Conservation (phyloP, 1,139 yeast genomes). For the Arxiozyma slooffiae region DNA sequence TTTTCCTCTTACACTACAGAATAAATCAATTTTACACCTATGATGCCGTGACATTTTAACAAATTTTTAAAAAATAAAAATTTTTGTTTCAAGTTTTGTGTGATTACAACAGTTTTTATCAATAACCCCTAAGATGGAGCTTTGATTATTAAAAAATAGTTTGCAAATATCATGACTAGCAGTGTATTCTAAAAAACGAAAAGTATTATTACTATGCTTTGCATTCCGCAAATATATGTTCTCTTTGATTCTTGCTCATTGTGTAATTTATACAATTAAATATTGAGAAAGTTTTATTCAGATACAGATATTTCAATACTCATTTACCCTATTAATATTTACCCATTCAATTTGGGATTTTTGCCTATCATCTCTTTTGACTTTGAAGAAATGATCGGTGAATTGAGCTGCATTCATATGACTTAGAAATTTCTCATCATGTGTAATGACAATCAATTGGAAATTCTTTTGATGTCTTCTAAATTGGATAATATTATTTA, state of each 20-base stretch:
- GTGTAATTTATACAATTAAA: background rate
- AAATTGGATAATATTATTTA: conserved; percentile 63
- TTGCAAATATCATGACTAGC: too few relatives aligned
- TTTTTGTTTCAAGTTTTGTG: too few relatives aligned
- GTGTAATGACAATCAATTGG: conserved; percentile 90
- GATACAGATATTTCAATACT: conserved; percentile 9
- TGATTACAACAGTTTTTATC: too few relatives aligned
- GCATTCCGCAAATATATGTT: too few relatives aligned
- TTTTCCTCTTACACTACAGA: too few relatives aligned
- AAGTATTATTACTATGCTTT: too few relatives aligned
- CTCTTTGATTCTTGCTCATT: background rate
- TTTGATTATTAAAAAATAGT: too few relatives aligned
- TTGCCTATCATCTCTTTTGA: conserved; percentile 71
- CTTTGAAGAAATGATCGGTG: conserved; percentile 81
- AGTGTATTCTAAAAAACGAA: too few relatives aligned
- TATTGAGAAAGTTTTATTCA: background rate
- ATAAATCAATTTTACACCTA: too few relatives aligned
- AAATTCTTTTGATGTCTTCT: conserved; percentile 76
- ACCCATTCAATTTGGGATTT: conserved; percentile 60
- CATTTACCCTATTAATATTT: conserved; percentile 33
- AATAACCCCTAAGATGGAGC: too few relatives aligned
- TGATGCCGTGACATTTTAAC: too few relatives aligned
- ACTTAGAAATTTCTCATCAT: conserved; percentile 81
- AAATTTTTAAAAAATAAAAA: too few relatives aligned
- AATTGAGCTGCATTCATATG: conserved; percentile 79